These are phyloP conservation scores for Lathyrus sativus DNA, from an alignment of 306 rosid genomes.

Conservation along the genomic window DNA sequence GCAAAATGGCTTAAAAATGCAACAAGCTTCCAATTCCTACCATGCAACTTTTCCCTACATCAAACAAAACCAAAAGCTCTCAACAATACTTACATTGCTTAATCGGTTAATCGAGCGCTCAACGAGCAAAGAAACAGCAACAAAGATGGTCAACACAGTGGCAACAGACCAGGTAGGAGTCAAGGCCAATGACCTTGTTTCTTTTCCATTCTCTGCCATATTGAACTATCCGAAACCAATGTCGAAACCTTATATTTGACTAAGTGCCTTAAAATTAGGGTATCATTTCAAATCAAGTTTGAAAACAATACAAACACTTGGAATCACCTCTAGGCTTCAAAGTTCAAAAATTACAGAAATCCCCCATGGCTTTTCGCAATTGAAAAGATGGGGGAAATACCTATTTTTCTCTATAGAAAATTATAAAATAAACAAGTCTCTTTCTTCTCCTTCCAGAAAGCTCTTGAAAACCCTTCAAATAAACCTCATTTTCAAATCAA, in stretches of 20 bases:
- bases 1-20: slow-evolving; percentile 19
- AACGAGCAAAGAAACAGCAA: slow-evolving; percentile 87
- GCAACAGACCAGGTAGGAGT: slow-evolving; percentile 99
- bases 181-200: slow-evolving; percentile 88
- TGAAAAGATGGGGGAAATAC: slow-evolving; percentile 8
- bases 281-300: slow-evolving; percentile 22
- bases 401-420: slow-evolving; percentile 2
- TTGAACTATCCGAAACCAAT: slow-evolving; percentile 31
- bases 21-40: slow-evolving; percentile 24
- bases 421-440: neutral
- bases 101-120: slow-evolving; percentile 85
- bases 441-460: slow-evolving; percentile 27
- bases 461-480: slow-evolving; percentile 24
- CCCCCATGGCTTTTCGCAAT: slow-evolving; percentile 1
- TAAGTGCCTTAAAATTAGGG: slow-evolving; percentile 33
- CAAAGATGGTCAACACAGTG: slow-evolving; percentile 82
- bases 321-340: slow-evolving; percentile 24
- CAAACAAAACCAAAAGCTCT: slow-evolving; percentile 7
- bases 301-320: slow-evolving; percentile 13
- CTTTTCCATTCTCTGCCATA: slow-evolving; percentile 63
- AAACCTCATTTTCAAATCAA: slow-evolving; percentile 41
- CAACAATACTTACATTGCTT: slow-evolving; percentile 46
- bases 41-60: slow-evolving; percentile 15
- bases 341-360: neutral
- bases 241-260: slow-evolving; percentile 34